A percentile compares a stretch with the other conserved stretches of the same genome.
Evolutionary conservation across 495 filamentous ascomycete genomes (phyloP).

Genomic region (Penicillium dipodomyicola): DNA sequence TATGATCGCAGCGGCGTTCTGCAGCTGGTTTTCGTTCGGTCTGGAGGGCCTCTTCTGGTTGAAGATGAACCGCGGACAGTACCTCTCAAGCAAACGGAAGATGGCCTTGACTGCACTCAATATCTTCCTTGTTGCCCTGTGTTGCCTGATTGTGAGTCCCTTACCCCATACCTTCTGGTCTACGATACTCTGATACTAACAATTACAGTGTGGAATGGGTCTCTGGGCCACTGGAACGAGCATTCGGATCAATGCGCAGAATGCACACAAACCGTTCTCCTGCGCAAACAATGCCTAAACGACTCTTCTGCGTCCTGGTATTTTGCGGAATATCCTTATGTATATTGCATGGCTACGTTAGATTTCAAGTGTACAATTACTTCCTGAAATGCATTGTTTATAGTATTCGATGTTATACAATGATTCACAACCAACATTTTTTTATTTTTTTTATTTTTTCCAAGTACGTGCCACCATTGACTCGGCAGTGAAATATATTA

Average conservation of each 20-base stretch:
- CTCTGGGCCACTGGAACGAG: constrained; percentile 31
- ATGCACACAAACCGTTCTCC: constrained; percentile 5
- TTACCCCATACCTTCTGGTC: neutral
- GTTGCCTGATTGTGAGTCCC: constrained; percentile 15
- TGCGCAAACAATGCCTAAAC: constrained; percentile 3
- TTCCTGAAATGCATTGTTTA: neutral
- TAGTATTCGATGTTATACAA: neutral
- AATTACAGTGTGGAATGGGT: constrained; percentile 33
- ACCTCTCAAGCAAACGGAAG: constrained; percentile 20
- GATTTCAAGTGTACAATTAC: neutral
- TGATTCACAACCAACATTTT: too few species aligned
- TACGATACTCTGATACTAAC: neutral
- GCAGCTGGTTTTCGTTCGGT: constrained; percentile 38
- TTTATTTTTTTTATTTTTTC: too few species aligned
- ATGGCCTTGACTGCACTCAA: constrained; percentile 32
- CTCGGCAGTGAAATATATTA: too few species aligned
- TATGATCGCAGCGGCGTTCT: constrained; percentile 33
- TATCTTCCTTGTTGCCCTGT: constrained; percentile 14
- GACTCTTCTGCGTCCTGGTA: neutral
- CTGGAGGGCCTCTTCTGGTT: constrained; percentile 39
- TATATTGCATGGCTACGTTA: neutral
- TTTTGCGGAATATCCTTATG: neutral
- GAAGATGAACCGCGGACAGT: constrained; percentile 31
- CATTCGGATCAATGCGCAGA: constrained; percentile 7
- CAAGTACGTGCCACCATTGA: too few species aligned